A percentile compares a stretch with the other conserved stretches of the same genome.
Evolutionary conservation across 2,329 filamentous ascomycete genomes (phyloP).

Genomic region (Lanzia echinophila): DNA sequence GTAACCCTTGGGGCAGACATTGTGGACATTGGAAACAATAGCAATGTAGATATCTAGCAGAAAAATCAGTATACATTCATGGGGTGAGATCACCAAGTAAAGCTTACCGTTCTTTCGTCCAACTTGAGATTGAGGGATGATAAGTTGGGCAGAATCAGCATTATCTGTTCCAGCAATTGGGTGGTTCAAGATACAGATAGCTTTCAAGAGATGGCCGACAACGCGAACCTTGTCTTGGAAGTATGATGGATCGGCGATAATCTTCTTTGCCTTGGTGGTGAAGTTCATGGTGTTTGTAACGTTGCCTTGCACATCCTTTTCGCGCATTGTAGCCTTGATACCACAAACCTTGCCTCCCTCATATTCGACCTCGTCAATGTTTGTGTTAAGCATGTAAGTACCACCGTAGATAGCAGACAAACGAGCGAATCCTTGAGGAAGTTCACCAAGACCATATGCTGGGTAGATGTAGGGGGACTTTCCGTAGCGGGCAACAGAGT

Average conservation of each 20-base stretch:
- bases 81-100: conserved; percentile 13
- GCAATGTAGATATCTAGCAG: conserved; percentile 86
- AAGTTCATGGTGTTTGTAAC: conserved; percentile 71
- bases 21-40: conserved; percentile 90
- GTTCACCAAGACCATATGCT: conserved; percentile 91
- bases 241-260: conserved; percentile 94
- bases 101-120: conserved; percentile 72
- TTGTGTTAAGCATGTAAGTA: conserved; percentile 98
- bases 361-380: conserved; percentile 82
- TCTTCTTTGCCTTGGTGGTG: conserved; percentile 91
- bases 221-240: conserved; percentile 86
- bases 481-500: conserved; percentile 94
- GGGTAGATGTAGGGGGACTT: conserved; percentile 99
- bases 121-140: conserved; percentile 96
- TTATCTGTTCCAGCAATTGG: conserved; percentile 85
- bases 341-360: conserved; percentile 81
- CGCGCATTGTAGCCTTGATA: conserved; percentile 95
- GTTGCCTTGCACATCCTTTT: conserved; percentile 57
- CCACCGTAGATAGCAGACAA: conserved; percentile 97
- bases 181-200: conserved; percentile 96
- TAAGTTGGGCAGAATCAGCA: conserved; percentile 85
- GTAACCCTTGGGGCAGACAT: conserved; percentile 97
- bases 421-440: conserved; percentile 95
- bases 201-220: conserved; percentile 84
- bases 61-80: neutral